phyloP scores from a whole-genome alignment of 2,329 filamentous ascomycete genomes.

The Aspergillus sp. region DNA sequence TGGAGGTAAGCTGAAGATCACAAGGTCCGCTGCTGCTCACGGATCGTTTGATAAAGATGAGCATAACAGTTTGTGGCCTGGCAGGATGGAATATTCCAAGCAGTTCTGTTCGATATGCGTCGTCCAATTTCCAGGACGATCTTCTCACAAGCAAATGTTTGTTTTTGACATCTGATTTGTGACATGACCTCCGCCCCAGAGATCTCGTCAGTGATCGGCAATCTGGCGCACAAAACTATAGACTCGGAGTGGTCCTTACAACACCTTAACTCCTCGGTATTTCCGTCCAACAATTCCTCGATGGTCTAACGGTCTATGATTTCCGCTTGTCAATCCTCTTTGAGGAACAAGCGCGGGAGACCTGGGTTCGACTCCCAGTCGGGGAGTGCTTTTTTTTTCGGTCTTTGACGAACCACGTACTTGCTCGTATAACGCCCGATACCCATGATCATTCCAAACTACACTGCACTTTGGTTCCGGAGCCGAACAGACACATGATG shows the following conservation, averaged over 20 bases:
- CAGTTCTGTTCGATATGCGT: too few relatives aligned
- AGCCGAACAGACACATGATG: background rate
- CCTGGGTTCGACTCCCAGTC: conserved; percentile 11
- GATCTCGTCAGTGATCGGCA: background rate
- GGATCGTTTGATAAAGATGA: conserved; percentile 3
- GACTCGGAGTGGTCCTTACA: too few relatives aligned
- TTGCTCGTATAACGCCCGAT: background rate
- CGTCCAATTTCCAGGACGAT: too few relatives aligned
- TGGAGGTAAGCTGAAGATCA: background rate
- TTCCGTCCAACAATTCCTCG: conserved; percentile 11
- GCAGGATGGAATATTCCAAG: too few relatives aligned
- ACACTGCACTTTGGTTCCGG: background rate
- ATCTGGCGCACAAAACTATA: background rate
- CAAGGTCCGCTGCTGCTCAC: background rate
- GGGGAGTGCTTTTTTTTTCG: conserved; percentile 2
- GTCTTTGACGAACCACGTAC: background rate
- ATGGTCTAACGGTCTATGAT: conserved; percentile 22
- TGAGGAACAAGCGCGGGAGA: conserved; percentile 6
- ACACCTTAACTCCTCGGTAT: too few relatives aligned
- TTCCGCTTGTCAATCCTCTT: conserved; percentile 19
- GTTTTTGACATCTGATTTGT: too few relatives aligned
- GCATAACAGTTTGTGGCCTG: background rate
- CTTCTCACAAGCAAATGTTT: too few relatives aligned
- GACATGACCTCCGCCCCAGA: background rate
- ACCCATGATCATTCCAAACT: too few relatives aligned